These are phyloP conservation scores for Wickerhamiella siamensis DNA, from an alignment of 805 yeast species.

Conservation along the genomic window DNA sequence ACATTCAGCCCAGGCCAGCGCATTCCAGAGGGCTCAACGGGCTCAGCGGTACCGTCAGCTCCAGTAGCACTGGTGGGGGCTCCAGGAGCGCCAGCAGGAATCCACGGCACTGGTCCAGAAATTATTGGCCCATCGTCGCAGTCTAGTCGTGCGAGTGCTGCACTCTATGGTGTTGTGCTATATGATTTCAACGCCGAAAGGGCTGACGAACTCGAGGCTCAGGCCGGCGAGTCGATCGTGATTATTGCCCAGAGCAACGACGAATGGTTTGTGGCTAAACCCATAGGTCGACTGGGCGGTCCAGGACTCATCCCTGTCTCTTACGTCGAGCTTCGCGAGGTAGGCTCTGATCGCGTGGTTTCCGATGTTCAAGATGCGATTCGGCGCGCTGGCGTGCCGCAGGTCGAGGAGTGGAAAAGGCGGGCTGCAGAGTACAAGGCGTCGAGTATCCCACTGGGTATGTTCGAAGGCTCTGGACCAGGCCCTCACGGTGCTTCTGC, in stretches of 20 bases:
- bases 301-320: constrained; percentile 93
- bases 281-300: constrained; percentile 87
- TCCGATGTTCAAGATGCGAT: constrained; percentile 46
- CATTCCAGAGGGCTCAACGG: background rate
- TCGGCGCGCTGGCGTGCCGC: constrained; percentile 57
- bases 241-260: constrained; percentile 91
- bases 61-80: too few relatives aligned
- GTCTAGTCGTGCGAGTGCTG: constrained; percentile 24
- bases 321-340: constrained; percentile 74
- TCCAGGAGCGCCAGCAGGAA: constrained; percentile 2
- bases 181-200: constrained; percentile 76
- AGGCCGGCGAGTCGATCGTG: constrained; percentile 76
- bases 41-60: too few relatives aligned
- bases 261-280: constrained; percentile 98
- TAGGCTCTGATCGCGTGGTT: constrained; percentile 46
- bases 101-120: constrained; percentile 3
- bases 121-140: constrained; percentile 1
- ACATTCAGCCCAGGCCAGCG: background rate
- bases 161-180: constrained; percentile 65
- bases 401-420: constrained; percentile 91
- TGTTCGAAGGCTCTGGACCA: constrained; percentile 29
- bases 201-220: constrained; percentile 70
- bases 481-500: background rate
- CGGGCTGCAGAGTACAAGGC: constrained; percentile 88
- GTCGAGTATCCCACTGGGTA: constrained; percentile 54